Percentiles rank a stretch among this genome's conserved stretches.
Evolutionary conservation across 352 stramenopile species (phyloP).

Genomic region (Blastocystis sp.): DNA sequence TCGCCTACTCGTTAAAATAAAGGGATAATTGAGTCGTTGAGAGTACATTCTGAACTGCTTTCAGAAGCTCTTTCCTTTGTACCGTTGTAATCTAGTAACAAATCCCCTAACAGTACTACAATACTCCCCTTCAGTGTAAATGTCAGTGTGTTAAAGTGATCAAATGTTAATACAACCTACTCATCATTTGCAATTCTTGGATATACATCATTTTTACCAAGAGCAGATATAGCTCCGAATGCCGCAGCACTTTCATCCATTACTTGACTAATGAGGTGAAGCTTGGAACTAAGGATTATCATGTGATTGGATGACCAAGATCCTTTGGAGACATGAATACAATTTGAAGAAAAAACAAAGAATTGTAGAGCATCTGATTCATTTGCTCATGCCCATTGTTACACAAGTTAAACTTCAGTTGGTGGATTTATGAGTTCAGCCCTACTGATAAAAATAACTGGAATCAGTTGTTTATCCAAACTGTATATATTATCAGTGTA

Average conservation of each 20-base stretch:
- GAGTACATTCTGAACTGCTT: neutral
- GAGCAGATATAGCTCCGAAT: neutral
- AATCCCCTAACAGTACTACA: neutral
- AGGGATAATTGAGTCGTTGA: neutral
- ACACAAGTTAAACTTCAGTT: neutral
- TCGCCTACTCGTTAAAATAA: neutral
- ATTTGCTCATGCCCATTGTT: no score
- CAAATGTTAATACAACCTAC: neutral
- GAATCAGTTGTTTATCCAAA: neutral
- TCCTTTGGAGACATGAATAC: neutral
- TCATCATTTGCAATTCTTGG: neutral
- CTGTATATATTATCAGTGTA: neutral
- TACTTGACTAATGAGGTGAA: neutral
- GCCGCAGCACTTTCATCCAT: neutral
- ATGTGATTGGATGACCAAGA: conserved; percentile 32
- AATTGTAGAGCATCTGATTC: neutral
- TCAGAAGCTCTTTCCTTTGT: neutral
- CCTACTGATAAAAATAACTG: neutral
- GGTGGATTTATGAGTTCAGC: neutral
- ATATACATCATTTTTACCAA: conserved; percentile 35
- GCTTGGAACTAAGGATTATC: neutral
- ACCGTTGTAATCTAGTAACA: neutral
- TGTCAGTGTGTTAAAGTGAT: neutral
- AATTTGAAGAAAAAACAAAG: neutral
- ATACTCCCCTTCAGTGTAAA: neutral